Base-by-base conservation (phyloP, 2,329 filamentous ascomycete species). In the Periconia macrospinosa region DNA sequence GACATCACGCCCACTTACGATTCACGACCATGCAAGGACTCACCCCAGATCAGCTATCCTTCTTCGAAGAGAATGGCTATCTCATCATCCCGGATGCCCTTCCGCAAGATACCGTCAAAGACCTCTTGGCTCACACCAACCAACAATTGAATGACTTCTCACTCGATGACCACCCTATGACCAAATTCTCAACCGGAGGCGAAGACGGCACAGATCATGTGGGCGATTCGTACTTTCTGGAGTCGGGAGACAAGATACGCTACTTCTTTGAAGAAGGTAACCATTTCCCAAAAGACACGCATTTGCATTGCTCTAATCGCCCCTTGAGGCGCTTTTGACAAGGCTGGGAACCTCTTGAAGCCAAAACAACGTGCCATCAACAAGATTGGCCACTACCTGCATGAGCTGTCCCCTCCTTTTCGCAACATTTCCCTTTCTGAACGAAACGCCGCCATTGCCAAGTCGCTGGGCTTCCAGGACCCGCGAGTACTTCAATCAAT, bases 181-280 rank as follows among this genome's bases (percentile, higher is more conserved):
- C 94, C 9, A 88, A 88, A 70, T 99, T 99, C 83, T 90, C 89
- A 30, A 97, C 93, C 0, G 92, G 92, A 62, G 87, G 84, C 76
- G 80, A 86, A 65, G 77, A 82, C 69, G 76, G 76, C 44, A 73
- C 70, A 44, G 83, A 87, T n/a, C 93, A 97, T 76, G 90, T 97
- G 11, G 92, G 93, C 57, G 94, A 97, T 78, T 86, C 89, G 70
- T 99, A 99, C 81, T 97, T 99, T 78, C 85, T 97, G 2, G 83
- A 81, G 1, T 94, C 89, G 2, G 92, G 91, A 56, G 90, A 97
- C 80, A 93, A 97, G 77, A 80, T 97, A 57, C 89, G 92, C 55
- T 97, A 95, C 83, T 97, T 97, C 83, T 95, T 97, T 75, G 93
- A 97, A 76, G 91, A 95, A 75, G 80, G 79, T 80, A 67, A 9